These are phyloP conservation scores for Phytophthora meadii DNA, from an alignment of 352 stramenopile species.

Conservation along the genomic window DNA sequence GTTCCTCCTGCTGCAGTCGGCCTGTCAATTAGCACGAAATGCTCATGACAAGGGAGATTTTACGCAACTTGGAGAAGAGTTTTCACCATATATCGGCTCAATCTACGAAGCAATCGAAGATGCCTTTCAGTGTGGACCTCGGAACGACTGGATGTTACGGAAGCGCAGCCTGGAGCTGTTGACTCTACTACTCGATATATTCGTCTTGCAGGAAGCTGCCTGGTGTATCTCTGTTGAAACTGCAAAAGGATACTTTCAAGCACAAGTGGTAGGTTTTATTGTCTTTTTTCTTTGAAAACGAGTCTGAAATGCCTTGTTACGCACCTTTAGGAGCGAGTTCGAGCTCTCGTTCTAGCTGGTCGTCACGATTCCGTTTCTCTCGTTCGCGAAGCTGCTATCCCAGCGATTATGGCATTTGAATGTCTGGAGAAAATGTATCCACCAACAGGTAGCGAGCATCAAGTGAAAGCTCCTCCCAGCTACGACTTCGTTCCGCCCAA, in stretches of 20 bases:
- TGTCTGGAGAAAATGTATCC: conserved; percentile 48
- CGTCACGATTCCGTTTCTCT: conserved; percentile 62
- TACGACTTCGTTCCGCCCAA: conserved; percentile 34
- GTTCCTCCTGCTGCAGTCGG: conserved; percentile 59
- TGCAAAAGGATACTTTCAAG: conserved; percentile 39
- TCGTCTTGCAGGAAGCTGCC: conserved; percentile 37
- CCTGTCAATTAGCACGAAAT: conserved; percentile 41
- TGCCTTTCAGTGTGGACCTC: conserved; percentile 51
- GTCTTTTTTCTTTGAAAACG: not conserved
- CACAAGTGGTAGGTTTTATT: conserved; percentile 39
- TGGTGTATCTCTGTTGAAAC: conserved; percentile 16
- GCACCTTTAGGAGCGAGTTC: conserved; percentile 43
- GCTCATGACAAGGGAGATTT: conserved; percentile 33
- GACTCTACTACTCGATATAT: conserved; percentile 52
- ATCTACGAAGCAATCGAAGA: conserved; percentile 72
- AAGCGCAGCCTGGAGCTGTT: conserved; percentile 65
- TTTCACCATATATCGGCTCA: conserved; percentile 45
- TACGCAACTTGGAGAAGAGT: conserved; percentile 33
- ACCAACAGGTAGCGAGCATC: not conserved
- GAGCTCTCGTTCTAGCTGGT: conserved; percentile 46
- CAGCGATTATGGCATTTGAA: conserved; percentile 47
- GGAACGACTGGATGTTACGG: conserved; percentile 63
- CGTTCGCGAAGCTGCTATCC: conserved; percentile 61
- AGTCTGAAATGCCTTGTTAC: conserved; percentile 6
- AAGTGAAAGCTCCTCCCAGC: conserved; percentile 1